phyloP scores from a whole-genome alignment of 129 eudicot genomes.

The Tagetes erecta region DNA sequence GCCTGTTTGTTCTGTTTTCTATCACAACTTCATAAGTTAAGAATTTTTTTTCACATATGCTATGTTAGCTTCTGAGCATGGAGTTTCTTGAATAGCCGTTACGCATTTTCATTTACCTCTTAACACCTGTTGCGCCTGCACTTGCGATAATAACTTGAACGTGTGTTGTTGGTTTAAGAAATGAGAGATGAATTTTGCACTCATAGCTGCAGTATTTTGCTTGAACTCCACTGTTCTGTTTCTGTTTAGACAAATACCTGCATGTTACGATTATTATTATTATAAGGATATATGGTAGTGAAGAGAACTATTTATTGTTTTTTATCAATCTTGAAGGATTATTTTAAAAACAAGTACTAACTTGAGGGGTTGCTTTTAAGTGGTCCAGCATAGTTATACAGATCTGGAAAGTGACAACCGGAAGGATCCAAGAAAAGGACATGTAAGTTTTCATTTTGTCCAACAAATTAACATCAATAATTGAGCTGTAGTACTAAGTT shows the following conservation, averaged over 20 bases:
- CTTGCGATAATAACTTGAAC: neutral
- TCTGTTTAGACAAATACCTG: no score
- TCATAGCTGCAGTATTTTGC: conserved; percentile 1
- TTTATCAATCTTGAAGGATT: neutral
- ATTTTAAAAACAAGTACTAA: neutral
- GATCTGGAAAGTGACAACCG: neutral
- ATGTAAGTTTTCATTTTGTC: neutral
- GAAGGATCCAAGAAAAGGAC: neutral
- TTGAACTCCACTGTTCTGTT: neutral
- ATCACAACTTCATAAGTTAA: neutral
- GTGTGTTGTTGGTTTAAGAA: conserved; percentile 1
- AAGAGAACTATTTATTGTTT: no score
- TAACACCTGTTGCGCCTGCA: neutral
- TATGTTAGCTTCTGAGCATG: neutral
- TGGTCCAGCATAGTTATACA: neutral
- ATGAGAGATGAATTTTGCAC: neutral
- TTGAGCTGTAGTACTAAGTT: neutral
- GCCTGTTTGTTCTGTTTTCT: neutral
- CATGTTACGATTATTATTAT: no score
- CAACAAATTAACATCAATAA: neutral
- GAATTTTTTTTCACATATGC: neutral
- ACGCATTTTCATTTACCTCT: neutral
- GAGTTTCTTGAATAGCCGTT: neutral
- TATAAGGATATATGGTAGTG: neutral
- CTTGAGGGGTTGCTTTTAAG: neutral